Evolutionary conservation across 139 green algal species (phyloP).

Genomic region (Spirogloea muscicola): DNA sequence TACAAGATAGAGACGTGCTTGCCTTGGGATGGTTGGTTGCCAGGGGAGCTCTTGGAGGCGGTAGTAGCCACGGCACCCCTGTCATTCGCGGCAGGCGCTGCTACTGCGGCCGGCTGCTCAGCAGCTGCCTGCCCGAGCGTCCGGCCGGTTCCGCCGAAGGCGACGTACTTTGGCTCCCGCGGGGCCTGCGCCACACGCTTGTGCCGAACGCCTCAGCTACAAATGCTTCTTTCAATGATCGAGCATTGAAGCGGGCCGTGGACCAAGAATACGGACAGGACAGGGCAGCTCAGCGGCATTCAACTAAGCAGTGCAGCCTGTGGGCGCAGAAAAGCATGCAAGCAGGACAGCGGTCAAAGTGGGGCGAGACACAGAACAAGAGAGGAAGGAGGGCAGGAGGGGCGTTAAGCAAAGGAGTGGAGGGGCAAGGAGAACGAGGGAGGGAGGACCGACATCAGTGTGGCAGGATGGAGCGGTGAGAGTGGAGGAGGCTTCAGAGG

Average conservation of each 20-base stretch:
- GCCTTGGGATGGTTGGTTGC: not conserved
- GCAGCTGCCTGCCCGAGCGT: constrained; percentile 30
- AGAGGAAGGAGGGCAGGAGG: too few species aligned
- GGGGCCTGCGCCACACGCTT: constrained; percentile 40
- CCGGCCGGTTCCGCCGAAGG: constrained; percentile 49
- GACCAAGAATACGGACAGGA: not conserved
- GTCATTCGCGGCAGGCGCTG: not conserved
- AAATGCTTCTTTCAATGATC: not conserved
- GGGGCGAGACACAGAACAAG: too few species aligned
- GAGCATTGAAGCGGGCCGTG: not conserved
- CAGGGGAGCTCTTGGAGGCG: too few species aligned
- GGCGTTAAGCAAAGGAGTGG: too few species aligned
- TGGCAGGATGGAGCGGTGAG: too few species aligned
- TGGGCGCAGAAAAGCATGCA: too few species aligned
- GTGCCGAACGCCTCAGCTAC: not conserved
- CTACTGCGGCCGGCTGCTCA: not conserved
- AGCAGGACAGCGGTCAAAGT: too few species aligned
- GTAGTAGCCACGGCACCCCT: not conserved
- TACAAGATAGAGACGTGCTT: constrained; percentile 1
- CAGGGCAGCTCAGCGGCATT: not conserved
- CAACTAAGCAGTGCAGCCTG: too few species aligned
- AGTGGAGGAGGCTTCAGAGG: too few species aligned
- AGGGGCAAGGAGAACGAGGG: too few species aligned
- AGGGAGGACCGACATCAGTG: too few species aligned
- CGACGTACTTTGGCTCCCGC: constrained; percentile 50